These are phyloP conservation scores for Pneumocystis wakefieldiae DNA, from an alignment of 1,139 yeast species.

Conservation along the genomic window DNA sequence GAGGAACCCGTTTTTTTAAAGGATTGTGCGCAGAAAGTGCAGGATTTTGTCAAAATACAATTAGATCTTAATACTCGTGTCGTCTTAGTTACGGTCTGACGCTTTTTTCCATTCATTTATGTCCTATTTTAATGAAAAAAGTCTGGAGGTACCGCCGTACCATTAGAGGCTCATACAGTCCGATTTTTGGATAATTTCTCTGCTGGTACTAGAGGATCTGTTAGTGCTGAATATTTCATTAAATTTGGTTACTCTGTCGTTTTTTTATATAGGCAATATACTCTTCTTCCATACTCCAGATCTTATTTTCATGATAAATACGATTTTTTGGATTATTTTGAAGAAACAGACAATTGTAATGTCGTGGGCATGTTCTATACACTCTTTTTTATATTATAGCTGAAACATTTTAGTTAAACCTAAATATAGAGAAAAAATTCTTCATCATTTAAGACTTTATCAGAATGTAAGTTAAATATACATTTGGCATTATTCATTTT, in stretches of 20 bases:
- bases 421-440: constrained; percentile 48
- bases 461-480: constrained; percentile 16
- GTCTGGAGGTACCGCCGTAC: constrained; percentile 93
- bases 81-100: neutral
- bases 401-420: constrained; percentile 31
- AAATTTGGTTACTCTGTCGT: constrained; percentile 81
- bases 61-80: neutral
- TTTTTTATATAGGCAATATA: constrained; percentile 81
- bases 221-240: constrained; percentile 82
- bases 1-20: neutral
- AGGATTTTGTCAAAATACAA: neutral
- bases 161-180: constrained; percentile 89
- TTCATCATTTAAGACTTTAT: constrained; percentile 51
- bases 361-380: constrained; percentile 17
- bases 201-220: constrained; percentile 96
- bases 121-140: neutral
- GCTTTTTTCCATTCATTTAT: neutral
- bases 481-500: neutral
- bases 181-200: constrained; percentile 91
- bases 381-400: neutral
- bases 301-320: constrained; percentile 69
- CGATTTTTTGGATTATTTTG: constrained; percentile 73
- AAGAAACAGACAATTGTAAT: constrained; percentile 20
- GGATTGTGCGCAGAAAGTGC: neutral
- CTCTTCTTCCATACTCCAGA: constrained; percentile 78